Percentiles rank a stretch among this genome's conserved stretches.
Conservation (phyloP, 1,284 basidiomycete species). For the Marasmius oreades region DNA sequence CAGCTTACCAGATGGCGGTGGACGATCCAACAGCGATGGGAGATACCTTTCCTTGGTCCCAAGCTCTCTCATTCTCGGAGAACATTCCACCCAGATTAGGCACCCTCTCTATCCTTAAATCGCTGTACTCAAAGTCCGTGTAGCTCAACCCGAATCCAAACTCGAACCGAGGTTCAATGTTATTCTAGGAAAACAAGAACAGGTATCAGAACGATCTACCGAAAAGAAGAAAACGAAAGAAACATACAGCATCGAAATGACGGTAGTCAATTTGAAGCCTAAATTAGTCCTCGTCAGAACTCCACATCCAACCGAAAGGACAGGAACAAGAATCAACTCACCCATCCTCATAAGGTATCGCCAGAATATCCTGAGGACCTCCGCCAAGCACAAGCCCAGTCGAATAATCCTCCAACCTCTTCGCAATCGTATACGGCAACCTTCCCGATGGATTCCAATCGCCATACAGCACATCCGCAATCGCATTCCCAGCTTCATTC, state of each 20-base stretch:
- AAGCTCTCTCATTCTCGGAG: slow-evolving; percentile 39
- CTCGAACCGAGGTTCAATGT: slow-evolving; percentile 63
- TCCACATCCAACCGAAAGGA: neutral
- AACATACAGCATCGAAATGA: slow-evolving; percentile 65
- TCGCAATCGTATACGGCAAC: slow-evolving; percentile 82
- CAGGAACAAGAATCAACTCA: slow-evolving; percentile 19
- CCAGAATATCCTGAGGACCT: slow-evolving; percentile 36
- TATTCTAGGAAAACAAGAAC: slow-evolving; percentile 27
- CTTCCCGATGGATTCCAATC: slow-evolving; percentile 71
- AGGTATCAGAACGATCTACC: neutral
- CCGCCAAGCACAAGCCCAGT: slow-evolving; percentile 52
- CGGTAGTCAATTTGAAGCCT: slow-evolving; percentile 73
- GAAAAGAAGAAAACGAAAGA: neutral
- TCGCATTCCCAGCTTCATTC: slow-evolving; percentile 73
- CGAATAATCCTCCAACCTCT: slow-evolving; percentile 61
- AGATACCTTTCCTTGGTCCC: slow-evolving; percentile 50
- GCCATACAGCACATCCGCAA: slow-evolving; percentile 73
- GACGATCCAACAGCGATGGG: slow-evolving; percentile 49
- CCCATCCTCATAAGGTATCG: slow-evolving; percentile 67
- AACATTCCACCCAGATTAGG: slow-evolving; percentile 29
- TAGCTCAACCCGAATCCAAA: slow-evolving; percentile 88
- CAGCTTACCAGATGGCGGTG: slow-evolving; percentile 46
- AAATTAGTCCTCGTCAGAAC: neutral
- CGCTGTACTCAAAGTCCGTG: slow-evolving; percentile 70
- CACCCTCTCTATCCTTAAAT: slow-evolving; percentile 44